Base-by-base conservation (phyloP, 371 early-diverging fungal species). In the Mortierella sp. region DNA sequence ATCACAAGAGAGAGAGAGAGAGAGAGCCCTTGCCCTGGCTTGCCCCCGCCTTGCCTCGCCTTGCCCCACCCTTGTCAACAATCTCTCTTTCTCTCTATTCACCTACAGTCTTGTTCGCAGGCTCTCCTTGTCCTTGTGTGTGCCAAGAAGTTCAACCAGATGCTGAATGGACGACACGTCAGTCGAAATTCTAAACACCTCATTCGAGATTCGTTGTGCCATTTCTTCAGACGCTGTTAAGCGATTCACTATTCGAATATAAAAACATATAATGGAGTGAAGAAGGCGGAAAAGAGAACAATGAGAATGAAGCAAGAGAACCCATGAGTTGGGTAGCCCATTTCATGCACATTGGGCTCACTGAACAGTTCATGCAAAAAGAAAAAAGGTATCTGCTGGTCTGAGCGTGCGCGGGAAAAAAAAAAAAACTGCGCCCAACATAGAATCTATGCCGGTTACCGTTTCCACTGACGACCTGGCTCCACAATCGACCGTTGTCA, bases 141-240 rank as follows among this genome's bases (percentile, higher is more conserved):
- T 89, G 45, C 97, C 96, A 45, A 96, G 83, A 69, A 88, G 89
- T n/a, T 83, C 84, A 16, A 96, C 93, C 4, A 93, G 84, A 26
- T 91, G 86, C 43, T 96, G 92, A 51, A 97, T 92, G 62, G 91
- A 90, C 21, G 92, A 90, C 52, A 96, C 93, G 70, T 93, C 93
- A 70, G 89, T 85, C 50, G 91, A 92, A 67, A 93, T 89, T 45
- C 88, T 86, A 71, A 93, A 93, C 37, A 94, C 87, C 71, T 91
- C 88, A 66, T 92, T 92, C 23, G 95, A 90, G 18, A 93, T 84
- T 63, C 84, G 64, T 47, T 73, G 73, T 43, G 70, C 50, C 74
- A 56, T 87, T 85, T 28, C 84, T 83, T 44, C 89, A 71, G n/a
- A 70, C 60, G 62, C 87, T 84, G 74, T 90, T 88, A 29, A 83